Percentiles rank a stretch among this genome's conserved stretches.
Evolutionary conservation across 2,329 filamentous ascomycete genomes (phyloP).

Genomic region (Magnaporthiopsis incrustans): DNA sequence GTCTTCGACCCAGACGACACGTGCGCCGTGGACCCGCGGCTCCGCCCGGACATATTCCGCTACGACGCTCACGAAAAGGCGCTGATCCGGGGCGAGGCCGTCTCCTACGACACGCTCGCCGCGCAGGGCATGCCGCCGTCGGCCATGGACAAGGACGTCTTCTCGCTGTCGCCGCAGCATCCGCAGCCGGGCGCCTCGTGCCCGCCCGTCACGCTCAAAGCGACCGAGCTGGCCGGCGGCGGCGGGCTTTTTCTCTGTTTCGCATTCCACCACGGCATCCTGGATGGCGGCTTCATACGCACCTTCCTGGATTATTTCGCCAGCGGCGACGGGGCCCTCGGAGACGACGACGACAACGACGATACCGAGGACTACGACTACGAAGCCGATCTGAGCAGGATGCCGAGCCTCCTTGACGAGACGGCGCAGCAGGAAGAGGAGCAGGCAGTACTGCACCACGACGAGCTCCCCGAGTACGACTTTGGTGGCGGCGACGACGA

Average conservation of each 20-base stretch:
- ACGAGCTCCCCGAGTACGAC: not conserved
- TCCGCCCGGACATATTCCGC: not conserved
- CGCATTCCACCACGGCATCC: not conserved
- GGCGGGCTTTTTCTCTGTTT: not conserved
- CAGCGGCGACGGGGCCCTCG: too few species aligned
- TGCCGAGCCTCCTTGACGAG: not conserved
- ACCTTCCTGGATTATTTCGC: not conserved
- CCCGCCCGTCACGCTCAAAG: not conserved
- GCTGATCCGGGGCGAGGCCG: not conserved
- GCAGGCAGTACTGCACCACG: not conserved
- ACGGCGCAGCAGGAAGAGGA: not conserved
- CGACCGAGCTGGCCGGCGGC: not conserved
- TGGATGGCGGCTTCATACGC: not conserved
- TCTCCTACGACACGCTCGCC: not conserved
- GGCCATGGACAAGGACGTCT: not conserved
- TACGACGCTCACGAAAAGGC: not conserved
- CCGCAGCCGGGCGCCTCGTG: not conserved
- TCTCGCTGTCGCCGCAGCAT: not conserved
- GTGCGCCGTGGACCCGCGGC: not conserved
- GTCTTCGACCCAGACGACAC: not conserved
- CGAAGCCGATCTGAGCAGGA: not conserved
- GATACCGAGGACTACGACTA: too few species aligned
- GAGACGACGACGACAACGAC: too few species aligned
- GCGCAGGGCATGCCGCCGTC: not conserved
- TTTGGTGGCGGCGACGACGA: not conserved